Conservation (phyloP, 2,329 filamentous ascomycete species). For the Amauroascus niger region DNA sequence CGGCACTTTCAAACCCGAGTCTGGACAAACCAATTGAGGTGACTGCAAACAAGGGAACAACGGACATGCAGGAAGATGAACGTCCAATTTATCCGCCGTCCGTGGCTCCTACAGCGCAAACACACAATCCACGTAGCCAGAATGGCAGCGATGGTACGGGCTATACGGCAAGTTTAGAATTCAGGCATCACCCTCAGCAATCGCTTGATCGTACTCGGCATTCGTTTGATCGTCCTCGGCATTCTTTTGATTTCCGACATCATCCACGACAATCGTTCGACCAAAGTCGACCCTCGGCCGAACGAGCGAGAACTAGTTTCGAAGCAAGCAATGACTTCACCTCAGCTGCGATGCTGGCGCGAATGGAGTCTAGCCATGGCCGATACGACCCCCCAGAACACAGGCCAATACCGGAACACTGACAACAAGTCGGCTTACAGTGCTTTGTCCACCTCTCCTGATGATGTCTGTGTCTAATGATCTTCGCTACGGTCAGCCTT, state of each 20-base stretch:
- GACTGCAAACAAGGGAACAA: conserved; percentile 47
- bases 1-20: conserved; percentile 33
- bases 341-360: conserved; percentile 70
- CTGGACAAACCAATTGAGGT: conserved; percentile 43
- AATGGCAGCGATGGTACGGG: conserved; percentile 92
- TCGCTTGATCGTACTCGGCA: conserved; percentile 52
- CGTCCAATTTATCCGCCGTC: conserved; percentile 91
- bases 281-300: conserved; percentile 75
- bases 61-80: conserved; percentile 72
- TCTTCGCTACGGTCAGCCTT: neutral
- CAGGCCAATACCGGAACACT: conserved; percentile 13
- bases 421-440: neutral
- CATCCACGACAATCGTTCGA: conserved; percentile 68
- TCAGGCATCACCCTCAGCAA: conserved; percentile 43
- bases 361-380: conserved; percentile 53
- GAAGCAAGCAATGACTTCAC: conserved; percentile 87
- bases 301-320: conserved; percentile 71
- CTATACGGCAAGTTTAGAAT: conserved; percentile 53
- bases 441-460: neutral
- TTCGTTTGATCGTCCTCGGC: conserved; percentile 49
- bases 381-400: conserved; percentile 6
- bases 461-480: conserved; percentile 1
- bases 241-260: conserved; percentile 52
- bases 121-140: conserved; percentile 72
- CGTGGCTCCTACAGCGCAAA: conserved; percentile 64